A percentile compares a stretch with the other conserved stretches of the same genome.
phyloP scores from a whole-genome alignment of 257 asterid genomes.

The Sherardia arvensis region DNA sequence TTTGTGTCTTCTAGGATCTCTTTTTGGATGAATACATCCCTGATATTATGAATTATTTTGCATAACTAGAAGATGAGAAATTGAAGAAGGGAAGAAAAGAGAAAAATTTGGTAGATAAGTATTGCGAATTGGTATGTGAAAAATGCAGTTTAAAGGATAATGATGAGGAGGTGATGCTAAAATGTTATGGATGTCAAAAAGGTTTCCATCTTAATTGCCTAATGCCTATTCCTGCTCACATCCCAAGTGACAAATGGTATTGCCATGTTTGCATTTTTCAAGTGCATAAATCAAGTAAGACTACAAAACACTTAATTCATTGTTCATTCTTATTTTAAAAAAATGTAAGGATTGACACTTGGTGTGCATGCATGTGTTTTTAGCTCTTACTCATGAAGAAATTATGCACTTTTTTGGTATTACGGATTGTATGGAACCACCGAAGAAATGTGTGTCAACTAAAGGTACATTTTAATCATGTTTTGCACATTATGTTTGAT shows the following conservation, averaged over 20 bases:
- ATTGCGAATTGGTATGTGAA: slow-evolving; percentile 36
- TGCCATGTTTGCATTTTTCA: slow-evolving; percentile 49
- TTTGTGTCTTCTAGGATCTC: too few relatives aligned
- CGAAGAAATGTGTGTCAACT: slow-evolving; percentile 28
- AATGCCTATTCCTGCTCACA: slow-evolving; percentile 61
- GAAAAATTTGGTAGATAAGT: slow-evolving; percentile 11
- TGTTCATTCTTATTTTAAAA: neutral
- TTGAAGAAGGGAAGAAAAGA: neutral
- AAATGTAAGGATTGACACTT: neutral
- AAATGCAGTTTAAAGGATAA: slow-evolving; percentile 70
- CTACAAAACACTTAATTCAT: neutral
- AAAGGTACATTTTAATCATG: slow-evolving; percentile 37
- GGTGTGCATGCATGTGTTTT: neutral
- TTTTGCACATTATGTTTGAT: neutral
- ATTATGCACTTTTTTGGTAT: slow-evolving; percentile 60
- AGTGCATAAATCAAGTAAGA: slow-evolving; percentile 40
- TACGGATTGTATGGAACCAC: slow-evolving; percentile 36
- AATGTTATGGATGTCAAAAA: slow-evolving; percentile 68
- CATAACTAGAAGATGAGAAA: too few relatives aligned
- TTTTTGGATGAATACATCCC: too few relatives aligned
- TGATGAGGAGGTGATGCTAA: slow-evolving; percentile 46
- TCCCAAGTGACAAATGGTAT: slow-evolving; percentile 69
- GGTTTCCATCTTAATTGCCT: slow-evolving; percentile 74
- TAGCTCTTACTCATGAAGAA: slow-evolving; percentile 66
- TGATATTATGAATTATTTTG: too few relatives aligned